Base-by-base conservation (phyloP, 345 rosid species). In the Mercurialis annua region DNA sequence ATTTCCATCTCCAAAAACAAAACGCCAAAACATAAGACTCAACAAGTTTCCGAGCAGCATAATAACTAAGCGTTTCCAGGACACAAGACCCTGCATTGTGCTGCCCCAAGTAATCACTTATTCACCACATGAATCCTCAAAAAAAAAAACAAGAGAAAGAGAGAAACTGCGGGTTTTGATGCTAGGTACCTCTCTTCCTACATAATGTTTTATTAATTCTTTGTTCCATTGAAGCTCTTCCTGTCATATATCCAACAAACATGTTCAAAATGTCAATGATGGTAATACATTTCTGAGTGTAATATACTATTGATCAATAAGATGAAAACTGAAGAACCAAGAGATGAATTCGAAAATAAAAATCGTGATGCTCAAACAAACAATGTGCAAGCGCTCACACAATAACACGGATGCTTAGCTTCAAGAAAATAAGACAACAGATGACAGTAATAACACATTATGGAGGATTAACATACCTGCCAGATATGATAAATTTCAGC, bases 201-300 rank as follows among this genome's bases (percentile, higher is more conserved):
- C 55, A 42, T 87, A 93, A 54, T 81, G 81, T 71, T 79, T 85
- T 56, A 93, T 72, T 82, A 93, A 68, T 38, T 55, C 75, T 81
- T 86, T 81, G 72, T 84, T 82, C 98, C 92, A 89, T 29, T 83
- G 83, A 67, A 89, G 92, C 82, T 90, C 98, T 64, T 89, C 96
- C 97, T 93, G 83, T 71, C 67, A 81, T 6, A 40, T 6, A 73
- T 49, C 27, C 70, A 67, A 65, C 56, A 3, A 6, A 34, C 4
- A 34, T 34, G 40, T 40, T 50, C 49, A 73, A 65, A 20, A 54
- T 48, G 46, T 36, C 57, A 59, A 65, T 34, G 9, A n/a, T n/a
- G n/a, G n/a, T n/a, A n/a, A n/a, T n/a, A 9, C 44, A 40, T 40
- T 9, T n/a, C n/a, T n/a, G n/a, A n/a, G n/a, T n/a, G n/a, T n/a